Conservation (phyloP, 75 land plant genomes). For the Picea glauca region DNA sequence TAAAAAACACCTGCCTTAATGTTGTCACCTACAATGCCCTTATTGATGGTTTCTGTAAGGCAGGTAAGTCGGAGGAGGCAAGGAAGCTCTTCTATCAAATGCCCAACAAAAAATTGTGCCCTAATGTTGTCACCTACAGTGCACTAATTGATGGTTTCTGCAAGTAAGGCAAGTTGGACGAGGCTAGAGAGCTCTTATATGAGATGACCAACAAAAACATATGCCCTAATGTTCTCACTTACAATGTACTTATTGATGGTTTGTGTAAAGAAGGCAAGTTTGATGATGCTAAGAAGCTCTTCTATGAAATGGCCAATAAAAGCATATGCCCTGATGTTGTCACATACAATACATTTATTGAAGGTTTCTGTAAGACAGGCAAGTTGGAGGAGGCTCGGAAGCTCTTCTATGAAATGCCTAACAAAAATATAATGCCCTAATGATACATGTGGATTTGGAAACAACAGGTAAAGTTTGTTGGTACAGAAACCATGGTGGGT, state of each 20-base stretch:
- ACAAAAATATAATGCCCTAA: slow-evolving; percentile 46
- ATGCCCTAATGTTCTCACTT: slow-evolving; percentile 51
- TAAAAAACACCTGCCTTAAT: slow-evolving; percentile 23
- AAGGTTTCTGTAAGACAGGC: slow-evolving; percentile 48
- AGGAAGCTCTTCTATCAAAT: slow-evolving; percentile 55
- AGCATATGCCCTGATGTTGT: slow-evolving; percentile 51
- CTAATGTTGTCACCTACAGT: slow-evolving; percentile 56
- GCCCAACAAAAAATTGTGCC: slow-evolving; percentile 37
- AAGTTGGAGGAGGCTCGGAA: slow-evolving; percentile 49
- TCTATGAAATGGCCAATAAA: slow-evolving; percentile 60
- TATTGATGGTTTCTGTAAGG: slow-evolving; percentile 46
- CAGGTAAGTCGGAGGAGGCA: slow-evolving; percentile 33
- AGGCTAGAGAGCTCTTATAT: slow-evolving; percentile 38
- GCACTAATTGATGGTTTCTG: slow-evolving; percentile 59
- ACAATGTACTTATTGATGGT: slow-evolving; percentile 71
- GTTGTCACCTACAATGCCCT: slow-evolving; percentile 44
- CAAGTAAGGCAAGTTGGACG: slow-evolving; percentile 33
- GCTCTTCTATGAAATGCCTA: slow-evolving; percentile 52
- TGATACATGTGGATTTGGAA: no score
- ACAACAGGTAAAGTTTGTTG: no score
- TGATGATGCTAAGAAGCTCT: slow-evolving; percentile 42
- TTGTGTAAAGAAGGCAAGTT: slow-evolving; percentile 52
- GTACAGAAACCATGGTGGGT: no score
- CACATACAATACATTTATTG: slow-evolving; percentile 61
- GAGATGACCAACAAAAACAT: slow-evolving; percentile 35